Percentiles rank a stretch among this genome's conserved stretches.
Evolutionary conservation across 768 basidiomycete species (phyloP).

Genomic region (Neoboletus subvelutipes): DNA sequence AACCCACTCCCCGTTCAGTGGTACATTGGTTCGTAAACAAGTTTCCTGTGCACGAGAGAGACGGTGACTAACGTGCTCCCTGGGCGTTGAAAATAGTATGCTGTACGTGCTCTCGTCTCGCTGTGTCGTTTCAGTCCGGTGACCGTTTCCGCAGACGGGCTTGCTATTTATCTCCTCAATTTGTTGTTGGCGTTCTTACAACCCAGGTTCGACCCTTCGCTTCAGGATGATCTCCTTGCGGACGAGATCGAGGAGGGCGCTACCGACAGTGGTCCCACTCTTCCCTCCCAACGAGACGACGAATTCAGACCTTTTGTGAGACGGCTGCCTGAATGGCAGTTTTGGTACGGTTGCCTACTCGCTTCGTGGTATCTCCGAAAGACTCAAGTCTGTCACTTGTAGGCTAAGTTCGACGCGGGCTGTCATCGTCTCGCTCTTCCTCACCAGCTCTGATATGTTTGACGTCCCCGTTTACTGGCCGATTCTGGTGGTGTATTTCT

Average conservation of each 20-base stretch:
- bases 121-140: neutral
- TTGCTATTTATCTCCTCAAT: slow-evolving; percentile 94
- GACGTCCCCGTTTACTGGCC: slow-evolving; percentile 99
- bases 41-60: neutral
- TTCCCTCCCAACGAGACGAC: slow-evolving; percentile 78
- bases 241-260: slow-evolving; percentile 96
- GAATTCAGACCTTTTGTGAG: slow-evolving; percentile 98
- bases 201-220: slow-evolving; percentile 95
- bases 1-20: slow-evolving; percentile 49
- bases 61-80: neutral
- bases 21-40: slow-evolving; percentile 79
- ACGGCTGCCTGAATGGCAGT: slow-evolving; percentile 94
- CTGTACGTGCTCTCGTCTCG: slow-evolving; percentile 48
- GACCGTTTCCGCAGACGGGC: slow-evolving; percentile 57
- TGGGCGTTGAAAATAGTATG: slow-evolving; percentile 46
- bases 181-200: slow-evolving; percentile 96
- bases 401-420: slow-evolving; percentile 94
- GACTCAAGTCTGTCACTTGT: neutral
- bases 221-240: slow-evolving; percentile 89
- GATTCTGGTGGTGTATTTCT: slow-evolving; percentile 96
- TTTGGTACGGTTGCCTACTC: slow-evolving; percentile 61
- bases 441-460: slow-evolving; percentile 81
- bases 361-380: neutral
- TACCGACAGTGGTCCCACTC: slow-evolving; percentile 50
- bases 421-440: slow-evolving; percentile 74